A percentile compares a stretch with the other conserved stretches of the same genome.
Evolutionary conservation across 164 flowering plant genomes (phyloP).

Genomic region (Paratinospora sagittata): DNA sequence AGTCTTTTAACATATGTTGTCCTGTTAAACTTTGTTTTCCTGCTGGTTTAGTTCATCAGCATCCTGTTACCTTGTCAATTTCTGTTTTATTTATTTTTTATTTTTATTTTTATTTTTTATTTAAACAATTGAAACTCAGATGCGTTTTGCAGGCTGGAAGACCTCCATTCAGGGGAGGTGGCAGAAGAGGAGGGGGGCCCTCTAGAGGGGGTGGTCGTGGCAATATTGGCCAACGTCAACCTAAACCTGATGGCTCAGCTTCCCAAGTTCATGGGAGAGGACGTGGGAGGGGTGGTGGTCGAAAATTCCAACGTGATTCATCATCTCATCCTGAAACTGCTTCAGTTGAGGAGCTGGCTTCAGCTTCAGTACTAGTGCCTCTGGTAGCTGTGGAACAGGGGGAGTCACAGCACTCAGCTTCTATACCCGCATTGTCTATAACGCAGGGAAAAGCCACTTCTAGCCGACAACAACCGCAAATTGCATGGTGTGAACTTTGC

Average conservation of each 20-base stretch:
- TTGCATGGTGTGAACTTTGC: conserved; percentile 60
- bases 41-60: background rate
- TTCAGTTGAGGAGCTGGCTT: conserved; percentile 6
- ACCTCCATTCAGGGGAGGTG: conserved; percentile 34
- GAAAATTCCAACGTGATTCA: conserved; percentile 19
- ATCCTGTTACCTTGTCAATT: background rate
- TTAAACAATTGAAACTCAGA: conserved; percentile 10
- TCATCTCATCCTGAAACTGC: conserved; percentile 14
- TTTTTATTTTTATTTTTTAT: conserved; percentile 4
- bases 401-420: background rate
- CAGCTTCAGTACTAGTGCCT: conserved; percentile 4
- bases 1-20: background rate
- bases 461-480: conserved; percentile 20
- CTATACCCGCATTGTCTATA: background rate
- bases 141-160: conserved; percentile 33
- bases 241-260: conserved; percentile 23
- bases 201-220: conserved; percentile 32
- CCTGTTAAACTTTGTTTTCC: background rate
- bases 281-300: conserved; percentile 29
- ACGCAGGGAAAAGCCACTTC: conserved; percentile 16
- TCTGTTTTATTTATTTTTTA: too few relatives aligned
- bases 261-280: conserved; percentile 31
- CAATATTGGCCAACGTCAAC: conserved; percentile 17
- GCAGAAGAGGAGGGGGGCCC: conserved; percentile 36
- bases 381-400: conserved; percentile 4